Conservation (phyloP, 2,329 filamentous ascomycete species). For the Karstenula rhodostoma region DNA sequence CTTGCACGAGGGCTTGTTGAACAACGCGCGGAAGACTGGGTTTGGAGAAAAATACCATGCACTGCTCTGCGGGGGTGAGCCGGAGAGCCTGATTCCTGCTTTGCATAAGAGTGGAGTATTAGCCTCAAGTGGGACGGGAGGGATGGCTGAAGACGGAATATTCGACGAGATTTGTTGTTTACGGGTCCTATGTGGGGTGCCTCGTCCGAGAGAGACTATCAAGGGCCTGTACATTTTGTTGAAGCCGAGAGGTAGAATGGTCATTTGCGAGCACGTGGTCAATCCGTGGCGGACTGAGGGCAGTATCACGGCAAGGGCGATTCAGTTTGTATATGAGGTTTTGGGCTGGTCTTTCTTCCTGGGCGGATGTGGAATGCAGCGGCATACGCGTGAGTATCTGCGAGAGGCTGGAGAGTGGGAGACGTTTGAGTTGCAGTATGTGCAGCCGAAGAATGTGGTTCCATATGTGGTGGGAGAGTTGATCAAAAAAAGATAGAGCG, state of each 20-base stretch:
- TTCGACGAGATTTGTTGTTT: conserved; percentile 65
- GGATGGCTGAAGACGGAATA: conserved; percentile 45
- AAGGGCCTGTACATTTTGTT: conserved; percentile 59
- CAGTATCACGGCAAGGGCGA: conserved; percentile 52
- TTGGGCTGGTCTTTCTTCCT: conserved; percentile 62
- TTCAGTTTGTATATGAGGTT: conserved; percentile 57
- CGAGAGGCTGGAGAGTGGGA: conserved; percentile 59
- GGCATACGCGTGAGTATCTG: conserved; percentile 57
- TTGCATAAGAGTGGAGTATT: conserved; percentile 55
- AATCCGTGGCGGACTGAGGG: conserved; percentile 61
- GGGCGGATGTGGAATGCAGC: conserved; percentile 60
- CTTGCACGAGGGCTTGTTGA: conserved; percentile 56
- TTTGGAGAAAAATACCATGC: conserved; percentile 60
- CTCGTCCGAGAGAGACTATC: conserved; percentile 56
- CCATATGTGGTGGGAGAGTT: conserved; percentile 50
- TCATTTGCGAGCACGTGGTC: conserved; percentile 64
- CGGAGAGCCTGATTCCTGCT: conserved; percentile 55
- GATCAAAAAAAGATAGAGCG: conserved; percentile 36
- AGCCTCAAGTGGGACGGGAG: conserved; percentile 28
- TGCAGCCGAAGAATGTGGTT: conserved; percentile 37
- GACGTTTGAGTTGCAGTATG: conserved; percentile 55
- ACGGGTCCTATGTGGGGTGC: conserved; percentile 64
- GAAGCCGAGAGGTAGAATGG: conserved; percentile 62
- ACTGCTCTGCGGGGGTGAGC: conserved; percentile 58
- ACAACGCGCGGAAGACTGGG: conserved; percentile 51